A percentile compares a stretch with the other conserved stretches of the same genome.
Conservation (phyloP, 1,139 yeast species). For the Scheffersomyces titani region DNA sequence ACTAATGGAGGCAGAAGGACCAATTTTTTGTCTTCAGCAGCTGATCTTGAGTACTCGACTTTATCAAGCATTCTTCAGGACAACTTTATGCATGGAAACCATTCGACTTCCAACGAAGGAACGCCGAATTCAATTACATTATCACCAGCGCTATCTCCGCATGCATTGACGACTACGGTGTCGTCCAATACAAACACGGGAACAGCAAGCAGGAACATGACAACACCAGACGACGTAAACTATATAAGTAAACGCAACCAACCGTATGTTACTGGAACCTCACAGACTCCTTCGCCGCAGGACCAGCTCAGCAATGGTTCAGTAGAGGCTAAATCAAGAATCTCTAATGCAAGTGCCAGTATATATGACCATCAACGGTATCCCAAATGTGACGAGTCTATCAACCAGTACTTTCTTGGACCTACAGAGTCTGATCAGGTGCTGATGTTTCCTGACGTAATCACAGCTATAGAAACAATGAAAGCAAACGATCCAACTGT, state of each 20-base stretch:
- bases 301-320: constrained; percentile 15
- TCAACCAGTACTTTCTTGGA: constrained; percentile 64
- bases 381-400: constrained; percentile 45
- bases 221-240: not conserved
- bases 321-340: not conserved
- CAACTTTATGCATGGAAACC: constrained; percentile 33
- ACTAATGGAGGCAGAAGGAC: constrained; percentile 20
- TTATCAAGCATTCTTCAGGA: constrained; percentile 72
- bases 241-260: not conserved
- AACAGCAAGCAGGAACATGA: not conserved
- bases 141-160: constrained; percentile 45
- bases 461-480: constrained; percentile 49
- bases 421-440: constrained; percentile 35
- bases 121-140: constrained; percentile 40
- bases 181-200: constrained; percentile 1
- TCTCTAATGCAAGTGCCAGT: not conserved
- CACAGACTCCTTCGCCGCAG: constrained; percentile 13
- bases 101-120: constrained; percentile 40
- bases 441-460: constrained; percentile 55
- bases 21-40: constrained; percentile 70
- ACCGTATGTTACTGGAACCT: constrained; percentile 14
- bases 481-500: constrained; percentile 41
- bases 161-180: constrained; percentile 10
- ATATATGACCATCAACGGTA: constrained; percentile 10
- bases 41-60: constrained; percentile 77